Conservation (phyloP, 1,284 basidiomycete genomes). For the Ustilago bromivora region DNA sequence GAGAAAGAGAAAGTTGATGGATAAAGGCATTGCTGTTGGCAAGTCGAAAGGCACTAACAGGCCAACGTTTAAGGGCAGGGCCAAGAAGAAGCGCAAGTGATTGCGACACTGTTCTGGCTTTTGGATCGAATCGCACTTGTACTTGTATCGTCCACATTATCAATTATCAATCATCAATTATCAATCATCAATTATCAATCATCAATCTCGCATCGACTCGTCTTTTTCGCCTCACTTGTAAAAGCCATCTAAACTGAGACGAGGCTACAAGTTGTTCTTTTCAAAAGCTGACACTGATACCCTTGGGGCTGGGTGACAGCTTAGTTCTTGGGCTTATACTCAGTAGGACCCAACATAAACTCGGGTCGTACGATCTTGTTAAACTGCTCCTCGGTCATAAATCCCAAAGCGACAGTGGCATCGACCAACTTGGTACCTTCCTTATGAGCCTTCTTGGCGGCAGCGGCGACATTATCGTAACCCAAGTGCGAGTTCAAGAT, state of each 20-base stretch:
- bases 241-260: not conserved
- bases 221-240: not conserved
- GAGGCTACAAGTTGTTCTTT: too few relatives aligned
- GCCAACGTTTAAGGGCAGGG: not conserved
- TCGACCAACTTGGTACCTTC: conserved; percentile 96
- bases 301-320: too few relatives aligned
- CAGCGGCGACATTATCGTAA: conserved; percentile 97
- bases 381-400: conserved; percentile 90
- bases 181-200: too few relatives aligned
- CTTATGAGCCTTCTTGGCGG: conserved; percentile 99
- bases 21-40: conserved; percentile 33
- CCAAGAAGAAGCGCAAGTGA: conserved; percentile 19
- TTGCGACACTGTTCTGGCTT: too few relatives aligned
- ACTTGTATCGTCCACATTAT: not conserved
- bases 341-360: conserved; percentile 70
- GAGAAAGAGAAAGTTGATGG: conserved; percentile 32
- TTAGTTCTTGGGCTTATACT: conserved; percentile 56
- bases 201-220: not conserved
- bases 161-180: not conserved
- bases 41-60: not conserved
- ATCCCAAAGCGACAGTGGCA: conserved; percentile 87
- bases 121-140: conserved; percentile 6
- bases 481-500: conserved; percentile 92
- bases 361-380: conserved; percentile 95
- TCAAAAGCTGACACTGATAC: too few relatives aligned